Evolutionary conservation across 352 stramenopile species (phyloP), one percentile per base, ranked within the genome.

Genomic region (Pythium biforme): DNA sequence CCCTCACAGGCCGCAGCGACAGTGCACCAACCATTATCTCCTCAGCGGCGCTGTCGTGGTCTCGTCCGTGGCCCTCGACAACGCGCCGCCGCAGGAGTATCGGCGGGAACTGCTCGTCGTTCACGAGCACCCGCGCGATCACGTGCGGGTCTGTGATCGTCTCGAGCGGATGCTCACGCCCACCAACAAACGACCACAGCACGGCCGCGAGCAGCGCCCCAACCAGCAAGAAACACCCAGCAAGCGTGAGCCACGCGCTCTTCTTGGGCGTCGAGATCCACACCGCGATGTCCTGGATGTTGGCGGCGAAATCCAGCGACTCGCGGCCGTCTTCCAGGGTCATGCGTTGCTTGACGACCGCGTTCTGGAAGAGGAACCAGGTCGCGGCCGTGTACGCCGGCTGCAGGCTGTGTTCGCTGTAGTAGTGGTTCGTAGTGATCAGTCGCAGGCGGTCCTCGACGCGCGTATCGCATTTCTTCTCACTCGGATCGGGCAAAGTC

Each of bases 381-480:
- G 27, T 46, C 17, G 34, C 57, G 14, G 57, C 57, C 10, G 49
- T 64, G 47, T 64, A 64, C 1, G 57, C 33, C 2, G 37, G 12
- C 39, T 64, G 57, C 25, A 64, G 25, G 14, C 33, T 43, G 34
- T 57, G 37, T 39, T 64, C 57, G 8, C 58, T 64, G 37, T 64
- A 64, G 34, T 58, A 11, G 33, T 58, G 57, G 26, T 64, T 64
- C 26, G 45, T 54, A 9, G 54, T 4, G 3, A 6, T 57, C 15
- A 45, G 27, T 10, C 25, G 43, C 5, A 55, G 20, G 8, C 41
- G 41, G 11, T 27, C 19, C 25, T 65, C 63, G 1, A 47, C 12
- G 9, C n/a, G n/a, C n/a, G n/a, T n/a, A n/a, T n/a, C n/a, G n/a
- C n/a, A n/a, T n/a, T n/a, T n/a, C n/a, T n/a, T n/a, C n/a, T n/a